Evolutionary conservation across 768 basidiomycete genomes (phyloP).

Genomic region (Crassisporium funariophilum): DNA sequence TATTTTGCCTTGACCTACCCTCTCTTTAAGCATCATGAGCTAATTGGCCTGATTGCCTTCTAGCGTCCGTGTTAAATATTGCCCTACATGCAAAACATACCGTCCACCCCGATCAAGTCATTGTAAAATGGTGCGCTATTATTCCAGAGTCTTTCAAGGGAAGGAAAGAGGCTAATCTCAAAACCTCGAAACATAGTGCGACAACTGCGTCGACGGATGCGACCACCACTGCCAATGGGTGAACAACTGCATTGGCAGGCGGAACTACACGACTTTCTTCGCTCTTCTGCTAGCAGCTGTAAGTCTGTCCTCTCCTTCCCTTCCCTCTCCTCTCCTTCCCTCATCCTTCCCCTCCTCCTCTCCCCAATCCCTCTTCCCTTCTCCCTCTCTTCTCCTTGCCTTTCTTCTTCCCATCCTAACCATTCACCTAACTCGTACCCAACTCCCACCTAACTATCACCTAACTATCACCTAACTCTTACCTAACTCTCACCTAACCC

Average conservation of each 20-base stretch:
- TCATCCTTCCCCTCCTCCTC: too few species aligned
- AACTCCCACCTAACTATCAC: too few species aligned
- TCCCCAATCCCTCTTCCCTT: too few species aligned
- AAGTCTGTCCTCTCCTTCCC: conserved; percentile 29
- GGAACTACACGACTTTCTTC: conserved; percentile 95
- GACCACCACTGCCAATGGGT: conserved; percentile 93
- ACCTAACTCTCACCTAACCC: too few species aligned
- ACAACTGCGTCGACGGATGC: conserved; percentile 96
- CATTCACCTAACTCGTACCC: too few species aligned
- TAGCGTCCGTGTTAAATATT: conserved; percentile 92
- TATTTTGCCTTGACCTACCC: background rate
- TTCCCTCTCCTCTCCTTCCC: background rate
- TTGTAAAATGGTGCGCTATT: conserved; percentile 81
- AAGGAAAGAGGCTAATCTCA: too few species aligned
- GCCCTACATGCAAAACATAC: conserved; percentile 90
- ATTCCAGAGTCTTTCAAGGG: too few species aligned
- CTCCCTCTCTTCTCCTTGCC: too few species aligned
- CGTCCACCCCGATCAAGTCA: conserved; percentile 94
- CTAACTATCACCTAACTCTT: too few species aligned
- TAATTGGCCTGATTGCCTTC: background rate
- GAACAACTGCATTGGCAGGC: conserved; percentile 93
- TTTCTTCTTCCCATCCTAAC: too few species aligned
- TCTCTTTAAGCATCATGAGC: background rate
- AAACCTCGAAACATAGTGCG: too few species aligned
- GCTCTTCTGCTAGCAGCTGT: conserved; percentile 78